Evolutionary conservation across 1,139 yeast genomes (phyloP).

Genomic region (Debaryomyces nepalensis): DNA sequence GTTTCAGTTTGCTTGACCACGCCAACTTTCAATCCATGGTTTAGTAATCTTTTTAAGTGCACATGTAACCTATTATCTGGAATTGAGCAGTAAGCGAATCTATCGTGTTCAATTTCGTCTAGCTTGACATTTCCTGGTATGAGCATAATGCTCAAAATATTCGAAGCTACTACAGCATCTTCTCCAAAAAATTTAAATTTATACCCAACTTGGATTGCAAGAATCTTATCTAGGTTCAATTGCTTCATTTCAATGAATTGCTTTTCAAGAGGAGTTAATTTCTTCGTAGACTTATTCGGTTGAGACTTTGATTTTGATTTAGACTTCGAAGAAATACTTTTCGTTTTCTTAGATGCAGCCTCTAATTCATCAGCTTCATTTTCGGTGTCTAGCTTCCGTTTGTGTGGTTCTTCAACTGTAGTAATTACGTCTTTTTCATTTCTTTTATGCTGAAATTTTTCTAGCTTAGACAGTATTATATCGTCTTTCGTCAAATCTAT

Average conservation of each 20-base stretch:
- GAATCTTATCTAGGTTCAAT: constrained; percentile 63
- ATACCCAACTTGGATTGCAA: constrained; percentile 89
- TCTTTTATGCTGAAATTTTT: constrained; percentile 4
- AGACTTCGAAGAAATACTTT: constrained; percentile 1
- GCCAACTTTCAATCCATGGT: constrained; percentile 75
- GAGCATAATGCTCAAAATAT: constrained; percentile 69
- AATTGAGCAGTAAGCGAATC: constrained; percentile 82
- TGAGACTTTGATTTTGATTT: constrained; percentile 6
- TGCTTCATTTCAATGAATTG: constrained; percentile 72
- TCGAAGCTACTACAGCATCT: constrained; percentile 76
- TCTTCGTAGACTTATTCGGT: constrained; percentile 9
- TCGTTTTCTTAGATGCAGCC: background rate
- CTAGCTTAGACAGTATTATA: constrained; percentile 1
- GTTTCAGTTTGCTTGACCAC: constrained; percentile 87
- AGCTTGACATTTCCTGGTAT: constrained; percentile 60
- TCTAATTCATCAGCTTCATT: background rate
- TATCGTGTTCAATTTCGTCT: constrained; percentile 55
- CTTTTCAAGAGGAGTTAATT: constrained; percentile 74
- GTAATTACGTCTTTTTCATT: background rate
- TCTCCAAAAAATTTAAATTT: constrained; percentile 84
- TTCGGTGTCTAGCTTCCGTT: constrained; percentile 11
- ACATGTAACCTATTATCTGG: constrained; percentile 77
- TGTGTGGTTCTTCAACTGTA: background rate
- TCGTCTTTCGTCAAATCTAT: background rate
- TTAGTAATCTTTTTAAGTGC: constrained; percentile 70